Evolutionary conservation across 2,329 filamentous ascomycete species (phyloP), one percentile per base, ranked within the genome.

Genomic region (Venturia asperata): DNA sequence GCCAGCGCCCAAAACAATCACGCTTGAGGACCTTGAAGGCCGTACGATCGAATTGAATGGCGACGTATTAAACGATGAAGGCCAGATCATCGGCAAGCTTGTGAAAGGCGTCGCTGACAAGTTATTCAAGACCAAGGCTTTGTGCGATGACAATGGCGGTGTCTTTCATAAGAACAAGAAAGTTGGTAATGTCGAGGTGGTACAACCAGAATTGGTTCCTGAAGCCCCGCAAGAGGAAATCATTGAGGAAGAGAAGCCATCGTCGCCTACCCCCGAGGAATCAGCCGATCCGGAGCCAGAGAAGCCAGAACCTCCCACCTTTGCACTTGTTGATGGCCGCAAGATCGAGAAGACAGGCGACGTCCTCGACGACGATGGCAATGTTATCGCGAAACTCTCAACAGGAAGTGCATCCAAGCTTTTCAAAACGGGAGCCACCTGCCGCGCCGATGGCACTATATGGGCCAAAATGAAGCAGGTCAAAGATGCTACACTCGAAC

Each of bases 391-490:
- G 56, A 75, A 80, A 45, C 76, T 81, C 60, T 76, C 76, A 15
- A 77, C 81, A 49, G 76, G 75, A 47, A 76, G 80, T 76, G 80
- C 65, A 74, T 77, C 68, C 77, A 78, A 66, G 68, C 66, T 62
- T 72, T 75, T 37, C 69, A 73, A 85, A 68, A 83, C 86, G 24
- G 81, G 85, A 66, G 87, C 86, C 76, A 87, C 87, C 74, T 78
- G 86, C 69, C 86, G 87, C 68, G 81, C 81, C 66, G 79, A 86
- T 73, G 85, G 85, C 21, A 85, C 87, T 70, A 83, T 87, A 65
- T 79, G 86, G 71, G 85, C 87, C 71, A 84, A 81, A 72, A 81
- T 84, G 60, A 85, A 85, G 52, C 76, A 80, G 58, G 73, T 79
- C 65, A 75, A 77, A 42, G 77, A 80, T 66, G 75, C 78, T 62